These are phyloP conservation scores for Ammopiptanthus mongolicus DNA, from an alignment of 306 rosid species.

Conservation along the genomic window DNA sequence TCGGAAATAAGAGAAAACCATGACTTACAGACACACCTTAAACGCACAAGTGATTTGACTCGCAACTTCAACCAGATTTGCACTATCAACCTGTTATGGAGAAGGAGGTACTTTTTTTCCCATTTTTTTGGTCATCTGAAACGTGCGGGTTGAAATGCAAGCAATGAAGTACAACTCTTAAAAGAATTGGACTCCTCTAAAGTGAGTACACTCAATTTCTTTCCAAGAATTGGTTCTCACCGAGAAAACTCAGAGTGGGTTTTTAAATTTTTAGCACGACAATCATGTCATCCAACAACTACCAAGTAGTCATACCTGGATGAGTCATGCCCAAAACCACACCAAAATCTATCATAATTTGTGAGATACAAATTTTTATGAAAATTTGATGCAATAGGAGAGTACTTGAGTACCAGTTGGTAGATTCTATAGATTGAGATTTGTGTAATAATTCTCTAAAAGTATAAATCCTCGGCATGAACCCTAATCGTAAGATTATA, in stretches of 20 bases:
- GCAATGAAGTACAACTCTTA: no score
- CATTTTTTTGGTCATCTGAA: no score
- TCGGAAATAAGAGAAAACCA: slow-evolving; percentile 9
- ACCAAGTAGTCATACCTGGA: neutral
- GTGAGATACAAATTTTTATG: no score
- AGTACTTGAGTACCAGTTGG: neutral
- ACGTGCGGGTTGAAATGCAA: no score
- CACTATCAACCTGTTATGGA: neutral
- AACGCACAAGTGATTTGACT: neutral
- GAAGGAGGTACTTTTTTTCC: neutral
- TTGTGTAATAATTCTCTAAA: no score
- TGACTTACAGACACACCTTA: neutral
- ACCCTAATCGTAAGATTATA: no score
- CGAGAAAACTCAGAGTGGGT: neutral
- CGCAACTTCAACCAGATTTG: neutral
- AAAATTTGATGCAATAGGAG: no score
- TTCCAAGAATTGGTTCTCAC: neutral
- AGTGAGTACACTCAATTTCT: no score
- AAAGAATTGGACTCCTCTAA: no score
- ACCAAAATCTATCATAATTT: no score
- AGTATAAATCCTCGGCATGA: no score
- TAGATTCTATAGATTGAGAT: neutral
- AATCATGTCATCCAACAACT: neutral
- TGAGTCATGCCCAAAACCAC: neutral
- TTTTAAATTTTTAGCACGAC: accelerated